Conservation (phyloP, 306 rosid genomes). For the Glycyrrhiza uralensis region DNA sequence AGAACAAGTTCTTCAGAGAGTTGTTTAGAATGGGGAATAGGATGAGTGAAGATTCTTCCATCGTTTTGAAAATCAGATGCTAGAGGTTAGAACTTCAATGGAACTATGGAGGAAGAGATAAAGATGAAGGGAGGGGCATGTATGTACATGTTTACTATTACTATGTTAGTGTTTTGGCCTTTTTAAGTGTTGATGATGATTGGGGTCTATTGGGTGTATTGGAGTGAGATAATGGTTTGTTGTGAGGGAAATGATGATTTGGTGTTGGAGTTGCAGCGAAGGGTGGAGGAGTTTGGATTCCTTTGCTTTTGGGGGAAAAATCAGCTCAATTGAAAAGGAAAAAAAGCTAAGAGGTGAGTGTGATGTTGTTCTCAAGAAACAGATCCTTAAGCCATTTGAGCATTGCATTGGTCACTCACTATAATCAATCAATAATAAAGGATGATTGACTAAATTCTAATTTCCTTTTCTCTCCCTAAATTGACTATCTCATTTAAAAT, state of each 20-base stretch:
- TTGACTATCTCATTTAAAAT: background rate
- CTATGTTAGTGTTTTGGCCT: background rate
- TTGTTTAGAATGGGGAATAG: background rate
- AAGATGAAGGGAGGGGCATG: background rate
- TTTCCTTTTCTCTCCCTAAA: background rate
- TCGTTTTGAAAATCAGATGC: background rate
- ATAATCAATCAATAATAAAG: background rate
- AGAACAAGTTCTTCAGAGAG: conserved; percentile 9
- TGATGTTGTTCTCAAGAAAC: background rate
- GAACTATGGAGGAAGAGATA: background rate
- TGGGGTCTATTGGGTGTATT: background rate
- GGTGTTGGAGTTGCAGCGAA: conserved; percentile 2
- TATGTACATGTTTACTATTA: no score
- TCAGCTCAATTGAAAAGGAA: background rate
- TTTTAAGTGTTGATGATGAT: conserved; percentile 4
- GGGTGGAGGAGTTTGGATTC: conserved; percentile 21
- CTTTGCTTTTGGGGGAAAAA: conserved; percentile 40
- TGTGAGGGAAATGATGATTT: conserved; percentile 20
- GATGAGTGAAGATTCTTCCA: conserved; percentile 7
- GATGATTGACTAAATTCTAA: background rate
- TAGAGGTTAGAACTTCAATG: background rate
- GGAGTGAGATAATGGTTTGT: background rate
- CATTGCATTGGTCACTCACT: background rate
- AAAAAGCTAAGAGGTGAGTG: conserved; percentile 13
- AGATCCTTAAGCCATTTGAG: background rate